Percentiles rank a stretch among this genome's conserved stretches.
phyloP scores from a whole-genome alignment of 2,329 filamentous ascomycete species.

The Fusarium sp. region DNA sequence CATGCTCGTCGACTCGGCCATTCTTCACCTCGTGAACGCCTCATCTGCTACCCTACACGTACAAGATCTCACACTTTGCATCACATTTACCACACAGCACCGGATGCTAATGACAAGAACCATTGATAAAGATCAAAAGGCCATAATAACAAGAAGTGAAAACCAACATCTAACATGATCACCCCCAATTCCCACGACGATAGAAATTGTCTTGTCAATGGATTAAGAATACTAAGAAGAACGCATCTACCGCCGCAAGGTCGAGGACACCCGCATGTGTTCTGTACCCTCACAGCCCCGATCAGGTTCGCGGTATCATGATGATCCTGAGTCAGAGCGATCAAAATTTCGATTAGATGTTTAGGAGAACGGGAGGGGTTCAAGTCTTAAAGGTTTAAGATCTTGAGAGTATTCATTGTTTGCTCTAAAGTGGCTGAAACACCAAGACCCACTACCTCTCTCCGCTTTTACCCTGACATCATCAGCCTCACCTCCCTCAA shows the following conservation, averaged over 20 bases:
- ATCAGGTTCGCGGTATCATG: slow-evolving; percentile 66
- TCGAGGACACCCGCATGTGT: slow-evolving; percentile 61
- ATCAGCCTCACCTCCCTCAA: slow-evolving; percentile 7
- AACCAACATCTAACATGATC: neutral
- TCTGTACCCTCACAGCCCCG: slow-evolving; percentile 58
- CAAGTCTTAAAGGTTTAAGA: slow-evolving; percentile 23
- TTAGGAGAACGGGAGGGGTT: slow-evolving; percentile 49
- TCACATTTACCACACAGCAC: neutral
- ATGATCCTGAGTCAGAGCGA: slow-evolving; percentile 59
- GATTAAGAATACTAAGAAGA: slow-evolving; percentile 52
- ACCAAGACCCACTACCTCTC: slow-evolving; percentile 24
- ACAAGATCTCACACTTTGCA: neutral
- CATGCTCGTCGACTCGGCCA: neutral
- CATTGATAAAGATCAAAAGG: neutral
- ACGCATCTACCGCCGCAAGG: slow-evolving; percentile 54
- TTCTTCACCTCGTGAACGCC: neutral
- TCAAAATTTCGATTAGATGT: slow-evolving; percentile 59
- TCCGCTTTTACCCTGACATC: neutral
- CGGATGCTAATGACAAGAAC: neutral
- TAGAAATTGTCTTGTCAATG: slow-evolving; percentile 14
- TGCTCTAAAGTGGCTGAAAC: neutral
- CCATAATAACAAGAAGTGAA: neutral
- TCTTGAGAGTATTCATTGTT: no score
- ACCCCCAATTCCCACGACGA: neutral
- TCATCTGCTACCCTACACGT: neutral